A percentile compares a stretch with the other conserved stretches of the same genome.
Evolutionary conservation across 139 green algal genomes (phyloP).

Genomic region (Gonium pectorale): DNA sequence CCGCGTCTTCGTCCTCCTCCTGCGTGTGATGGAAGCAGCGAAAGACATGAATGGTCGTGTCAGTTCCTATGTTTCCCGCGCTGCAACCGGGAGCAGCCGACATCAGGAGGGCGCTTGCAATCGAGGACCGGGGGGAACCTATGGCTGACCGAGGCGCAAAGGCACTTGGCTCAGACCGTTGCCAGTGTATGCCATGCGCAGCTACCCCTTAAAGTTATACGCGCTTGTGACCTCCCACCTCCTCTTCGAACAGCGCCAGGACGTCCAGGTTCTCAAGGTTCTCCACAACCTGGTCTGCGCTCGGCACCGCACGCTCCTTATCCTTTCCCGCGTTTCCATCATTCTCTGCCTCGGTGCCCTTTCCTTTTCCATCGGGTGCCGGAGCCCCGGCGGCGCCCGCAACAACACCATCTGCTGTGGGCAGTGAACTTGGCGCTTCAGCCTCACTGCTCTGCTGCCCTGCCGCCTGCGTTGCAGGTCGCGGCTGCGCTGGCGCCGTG

Average conservation of each 20-base stretch:
- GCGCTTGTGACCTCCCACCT: not conserved
- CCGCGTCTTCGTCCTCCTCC: not conserved
- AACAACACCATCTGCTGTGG: not conserved
- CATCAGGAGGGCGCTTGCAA: too few relatives aligned
- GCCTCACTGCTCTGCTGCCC: not conserved
- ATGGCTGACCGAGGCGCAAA: too few relatives aligned
- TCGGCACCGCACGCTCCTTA: not conserved
- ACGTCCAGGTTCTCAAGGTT: slow-evolving; percentile 35
- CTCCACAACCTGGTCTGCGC: slow-evolving; percentile 4
- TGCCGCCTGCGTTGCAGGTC: not conserved
- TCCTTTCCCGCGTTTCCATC: too few relatives aligned
- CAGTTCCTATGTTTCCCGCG: too few relatives aligned
- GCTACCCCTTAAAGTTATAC: not conserved
- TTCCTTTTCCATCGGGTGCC: not conserved
- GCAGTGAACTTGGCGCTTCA: not conserved
- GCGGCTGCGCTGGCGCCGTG: too few relatives aligned
- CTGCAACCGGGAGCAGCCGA: too few relatives aligned
- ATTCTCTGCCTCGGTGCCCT: not conserved
- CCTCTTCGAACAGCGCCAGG: slow-evolving; percentile 16
- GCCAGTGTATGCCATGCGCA: not conserved
- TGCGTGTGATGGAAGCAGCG: not conserved
- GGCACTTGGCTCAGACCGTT: not conserved
- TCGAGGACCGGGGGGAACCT: too few relatives aligned
- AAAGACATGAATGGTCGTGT: too few relatives aligned
- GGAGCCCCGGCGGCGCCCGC: not conserved